Base-by-base conservation (phyloP, 2,329 filamentous ascomycete species). In the Colletotrichum cereale region DNA sequence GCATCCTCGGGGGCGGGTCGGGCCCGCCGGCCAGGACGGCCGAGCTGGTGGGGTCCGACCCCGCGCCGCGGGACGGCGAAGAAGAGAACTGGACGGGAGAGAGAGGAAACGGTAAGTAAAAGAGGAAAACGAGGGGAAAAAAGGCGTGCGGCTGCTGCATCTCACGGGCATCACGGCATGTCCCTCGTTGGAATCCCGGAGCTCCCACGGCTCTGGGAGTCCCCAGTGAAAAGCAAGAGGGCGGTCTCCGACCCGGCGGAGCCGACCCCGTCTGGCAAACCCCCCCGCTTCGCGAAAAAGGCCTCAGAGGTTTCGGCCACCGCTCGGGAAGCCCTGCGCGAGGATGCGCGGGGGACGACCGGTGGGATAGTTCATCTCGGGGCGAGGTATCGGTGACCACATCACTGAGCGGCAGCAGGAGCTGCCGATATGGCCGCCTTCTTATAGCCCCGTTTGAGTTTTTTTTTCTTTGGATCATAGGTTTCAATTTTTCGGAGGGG, bases 351-450 rank as follows among this genome's bases (percentile, higher is more conserved):
- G 73, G 69, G 74, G 70, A 77, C 75, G 75, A 78, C 77, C 76
- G 77, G 67, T 70, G 73, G 73, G 44, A 52, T 67, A 10, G 62
- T 89, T 83, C 71, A 80, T 92, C 76, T 92, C 77, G 90, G 90
- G 89, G 86, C 89, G 82, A 88, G 89, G 90, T 92, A 92, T 92
- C 90, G 89, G 86, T 90, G 86, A 82, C 84, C 86, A 87, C 78
- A 83, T 84, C 87, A 92, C 79, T 83, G 84, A 82, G 76, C 66
- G 82, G 83, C 80, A 75, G 69, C 74, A 14, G 36, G 71, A 75
- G 68, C 72, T 67, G 68, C 66, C 80, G 85, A 84, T 82, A 81
- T 84, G 86, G 86, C 82, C 89, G 86, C 89, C 89, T 92, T 92
- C 90, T 92, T 88, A 77, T 78, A 82, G 80, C 82, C 83, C 82